A percentile compares a stretch with the other conserved stretches of the same genome.
phyloP scores from a whole-genome alignment of 1,139 yeast species.

The Sugiyamaella novakii region DNA sequence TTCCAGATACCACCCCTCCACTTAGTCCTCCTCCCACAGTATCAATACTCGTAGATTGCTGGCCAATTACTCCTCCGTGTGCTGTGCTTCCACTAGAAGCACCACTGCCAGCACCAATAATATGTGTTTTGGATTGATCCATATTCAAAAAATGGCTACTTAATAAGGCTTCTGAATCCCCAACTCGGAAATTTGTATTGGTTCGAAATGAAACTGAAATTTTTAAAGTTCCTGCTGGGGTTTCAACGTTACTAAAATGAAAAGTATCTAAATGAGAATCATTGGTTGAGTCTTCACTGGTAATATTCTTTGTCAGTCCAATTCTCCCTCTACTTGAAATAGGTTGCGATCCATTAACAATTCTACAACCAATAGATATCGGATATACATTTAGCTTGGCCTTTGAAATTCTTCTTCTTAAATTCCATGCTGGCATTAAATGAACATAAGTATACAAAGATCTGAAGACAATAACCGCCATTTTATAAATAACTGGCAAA shows the following conservation, averaged over 20 bases:
- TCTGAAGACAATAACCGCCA: slow-evolving; percentile 71
- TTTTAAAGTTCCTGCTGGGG: slow-evolving; percentile 72
- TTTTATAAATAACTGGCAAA: slow-evolving; percentile 71
- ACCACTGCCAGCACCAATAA: slow-evolving; percentile 1
- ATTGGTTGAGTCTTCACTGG: slow-evolving; percentile 44
- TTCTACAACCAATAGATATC: slow-evolving; percentile 58
- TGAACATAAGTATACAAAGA: slow-evolving; percentile 68
- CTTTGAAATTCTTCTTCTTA: slow-evolving; percentile 48
- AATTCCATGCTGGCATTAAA: slow-evolving; percentile 69
- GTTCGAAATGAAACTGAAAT: slow-evolving; percentile 78
- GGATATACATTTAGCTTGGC: slow-evolving; percentile 44
- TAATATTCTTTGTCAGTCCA: slow-evolving; percentile 67
- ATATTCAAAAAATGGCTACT: slow-evolving; percentile 59
- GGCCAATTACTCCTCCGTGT: neutral
- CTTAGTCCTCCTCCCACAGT: neutral
- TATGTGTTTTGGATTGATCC: slow-evolving; percentile 39
- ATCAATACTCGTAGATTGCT: slow-evolving; percentile 4
- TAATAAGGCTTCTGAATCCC: slow-evolving; percentile 65
- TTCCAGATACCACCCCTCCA: neutral
- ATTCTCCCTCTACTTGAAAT: slow-evolving; percentile 81
- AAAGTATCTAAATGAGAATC: slow-evolving; percentile 61
- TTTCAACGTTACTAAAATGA: slow-evolving; percentile 66
- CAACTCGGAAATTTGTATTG: slow-evolving; percentile 66
- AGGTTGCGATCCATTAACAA: slow-evolving; percentile 75
- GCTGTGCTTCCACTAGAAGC: slow-evolving; percentile 1